These are phyloP conservation scores for Alternaria hordeiaustralica DNA, from an alignment of 2,329 filamentous ascomycete genomes.

Conservation along the genomic window DNA sequence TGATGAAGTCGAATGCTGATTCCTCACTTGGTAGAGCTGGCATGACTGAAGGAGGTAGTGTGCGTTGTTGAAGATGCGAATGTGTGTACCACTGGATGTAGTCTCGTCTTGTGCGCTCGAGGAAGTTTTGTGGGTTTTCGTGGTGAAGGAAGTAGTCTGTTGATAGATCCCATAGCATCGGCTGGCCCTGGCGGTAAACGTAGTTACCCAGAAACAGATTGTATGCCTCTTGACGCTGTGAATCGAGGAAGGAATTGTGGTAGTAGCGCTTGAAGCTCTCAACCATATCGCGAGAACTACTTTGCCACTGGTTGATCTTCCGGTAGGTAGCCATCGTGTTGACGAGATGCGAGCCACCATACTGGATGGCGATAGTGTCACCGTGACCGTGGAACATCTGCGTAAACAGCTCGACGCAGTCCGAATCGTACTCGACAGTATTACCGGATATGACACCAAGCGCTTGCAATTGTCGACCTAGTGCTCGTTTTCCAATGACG, in stretches of 20 bases:
- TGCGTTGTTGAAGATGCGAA: slow-evolving; percentile 69
- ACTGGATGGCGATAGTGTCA: slow-evolving; percentile 96
- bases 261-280: slow-evolving; percentile 99
- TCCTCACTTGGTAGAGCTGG: slow-evolving; percentile 45
- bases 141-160: slow-evolving; percentile 98
- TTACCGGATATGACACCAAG: slow-evolving; percentile 83
- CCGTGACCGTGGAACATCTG: slow-evolving; percentile 98
- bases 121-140: slow-evolving; percentile 77
- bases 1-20: slow-evolving; percentile 47
- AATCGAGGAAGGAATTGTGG: slow-evolving; percentile 97
- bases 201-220: slow-evolving; percentile 98
- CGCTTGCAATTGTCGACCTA: slow-evolving; percentile 90
- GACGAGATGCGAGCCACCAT: slow-evolving; percentile 94
- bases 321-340: slow-evolving; percentile 99
- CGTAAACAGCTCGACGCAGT: slow-evolving; percentile 94
- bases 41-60: slow-evolving; percentile 59
- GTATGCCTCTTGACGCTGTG: slow-evolving; percentile 97
- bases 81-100: slow-evolving; percentile 93
- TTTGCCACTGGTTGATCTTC: slow-evolving; percentile 99
- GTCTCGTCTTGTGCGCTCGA: slow-evolving; percentile 66
- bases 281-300: slow-evolving; percentile 96
- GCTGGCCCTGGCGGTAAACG: slow-evolving; percentile 82
- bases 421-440: slow-evolving; percentile 88
- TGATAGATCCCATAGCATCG: slow-evolving; percentile 94
- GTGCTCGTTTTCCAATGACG: slow-evolving; percentile 91